phyloP scores from a whole-genome alignment of 2,329 filamentous ascomycete genomes.

The Fusarium gaditjirri region DNA sequence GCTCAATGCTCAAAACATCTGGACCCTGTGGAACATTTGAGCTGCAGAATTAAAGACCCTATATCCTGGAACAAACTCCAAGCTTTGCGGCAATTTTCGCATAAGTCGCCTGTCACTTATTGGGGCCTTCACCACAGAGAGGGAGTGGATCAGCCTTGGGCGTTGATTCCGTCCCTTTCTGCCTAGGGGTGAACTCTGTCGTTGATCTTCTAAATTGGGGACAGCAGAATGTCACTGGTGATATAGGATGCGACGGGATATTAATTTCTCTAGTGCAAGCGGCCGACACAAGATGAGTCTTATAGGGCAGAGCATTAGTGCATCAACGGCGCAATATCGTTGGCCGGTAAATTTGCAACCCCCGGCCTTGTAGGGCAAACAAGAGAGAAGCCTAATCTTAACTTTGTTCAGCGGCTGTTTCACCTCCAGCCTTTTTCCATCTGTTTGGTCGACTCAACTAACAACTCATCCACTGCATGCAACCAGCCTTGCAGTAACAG shows the following conservation, averaged over 20 bases:
- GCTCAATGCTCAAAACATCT: conserved; percentile 8
- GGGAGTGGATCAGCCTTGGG: conserved; percentile 14
- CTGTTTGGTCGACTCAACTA: not conserved
- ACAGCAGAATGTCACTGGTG: conserved; percentile 2
- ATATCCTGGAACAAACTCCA: not conserved
- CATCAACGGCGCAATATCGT: conserved; percentile 7
- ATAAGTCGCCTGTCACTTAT: not conserved
- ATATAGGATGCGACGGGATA: not conserved
- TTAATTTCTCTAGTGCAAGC: not conserved
- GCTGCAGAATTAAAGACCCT: conserved; percentile 10
- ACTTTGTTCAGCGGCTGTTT: conserved; percentile 36
- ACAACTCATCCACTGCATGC: not conserved
- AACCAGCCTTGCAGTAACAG: conserved; percentile 15
- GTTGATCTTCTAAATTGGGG: not conserved
- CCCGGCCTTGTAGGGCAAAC: conserved; percentile 23
- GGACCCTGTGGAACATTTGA: conserved; percentile 1
- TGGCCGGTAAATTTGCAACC: conserved; percentile 30
- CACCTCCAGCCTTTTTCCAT: conserved; percentile 23
- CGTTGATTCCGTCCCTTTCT: not conserved
- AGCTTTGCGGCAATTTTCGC: conserved; percentile 23
- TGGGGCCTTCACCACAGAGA: not conserved
- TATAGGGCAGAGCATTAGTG: conserved; percentile 23
- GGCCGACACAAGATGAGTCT: conserved; percentile 10
- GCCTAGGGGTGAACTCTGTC: not conserved
- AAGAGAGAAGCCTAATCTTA: conserved; percentile 39